Evolutionary conservation across 176 grass and related monocot genomes (phyloP).

Genomic region (Oryza officinalis): DNA sequence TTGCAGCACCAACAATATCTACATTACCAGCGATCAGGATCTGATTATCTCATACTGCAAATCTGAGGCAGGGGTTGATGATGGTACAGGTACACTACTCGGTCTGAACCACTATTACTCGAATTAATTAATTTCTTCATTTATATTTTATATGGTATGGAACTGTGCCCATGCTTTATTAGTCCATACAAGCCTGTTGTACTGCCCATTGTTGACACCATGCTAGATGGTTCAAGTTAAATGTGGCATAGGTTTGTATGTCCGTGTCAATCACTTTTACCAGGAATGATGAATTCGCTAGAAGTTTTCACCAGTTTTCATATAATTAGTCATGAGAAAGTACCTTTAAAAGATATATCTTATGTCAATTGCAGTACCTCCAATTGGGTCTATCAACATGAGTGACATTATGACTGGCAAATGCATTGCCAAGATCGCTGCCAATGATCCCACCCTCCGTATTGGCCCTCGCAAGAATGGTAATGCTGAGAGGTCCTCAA

Average conservation of each 20-base stretch:
- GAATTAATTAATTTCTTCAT: conserved; percentile 9
- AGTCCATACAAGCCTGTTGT: neutral
- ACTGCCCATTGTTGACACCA: neutral
- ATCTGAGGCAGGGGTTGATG: conserved; percentile 50
- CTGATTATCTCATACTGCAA: conserved; percentile 99
- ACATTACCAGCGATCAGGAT: conserved; percentile 95
- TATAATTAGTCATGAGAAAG: conserved; percentile 9
- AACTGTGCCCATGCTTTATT: conserved; percentile 9
- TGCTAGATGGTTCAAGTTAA: neutral
- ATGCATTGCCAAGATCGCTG: conserved; percentile 95
- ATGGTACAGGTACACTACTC: conserved; percentile 48
- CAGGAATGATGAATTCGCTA: neutral
- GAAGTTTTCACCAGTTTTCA: neutral
- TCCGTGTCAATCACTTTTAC: neutral
- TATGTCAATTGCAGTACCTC: conserved; percentile 41
- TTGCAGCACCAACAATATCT: conserved; percentile 75
- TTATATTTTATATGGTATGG: neutral
- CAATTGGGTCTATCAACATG: conserved; percentile 95
- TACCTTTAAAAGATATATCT: neutral
- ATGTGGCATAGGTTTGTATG: neutral
- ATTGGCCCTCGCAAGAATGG: conserved; percentile 42
- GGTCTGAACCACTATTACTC: conserved; percentile 1
- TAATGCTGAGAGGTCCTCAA: conserved; percentile 36
- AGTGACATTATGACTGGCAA: conserved; percentile 95
- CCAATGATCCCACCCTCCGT: conserved; percentile 60